Percentiles rank a stretch among this genome's conserved stretches.
Evolutionary conservation across 768 basidiomycete genomes (phyloP).

Genomic region (Tulasnella sp.): DNA sequence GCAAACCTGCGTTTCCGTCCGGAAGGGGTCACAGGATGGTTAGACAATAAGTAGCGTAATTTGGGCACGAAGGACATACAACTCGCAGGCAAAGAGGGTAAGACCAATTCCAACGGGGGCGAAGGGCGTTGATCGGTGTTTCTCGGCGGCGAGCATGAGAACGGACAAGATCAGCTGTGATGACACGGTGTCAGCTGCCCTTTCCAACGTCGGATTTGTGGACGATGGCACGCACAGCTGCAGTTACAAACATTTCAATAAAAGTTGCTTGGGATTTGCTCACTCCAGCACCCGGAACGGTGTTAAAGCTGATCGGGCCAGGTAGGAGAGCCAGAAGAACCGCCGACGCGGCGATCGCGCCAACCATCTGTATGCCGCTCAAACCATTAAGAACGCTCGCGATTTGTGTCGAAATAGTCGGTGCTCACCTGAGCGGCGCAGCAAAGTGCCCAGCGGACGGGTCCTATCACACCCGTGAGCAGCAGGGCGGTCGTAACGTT

Average conservation of each 20-base stretch:
- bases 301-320: slow-evolving; percentile 54
- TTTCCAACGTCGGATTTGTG: neutral
- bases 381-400: neutral
- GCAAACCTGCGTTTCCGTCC: slow-evolving; percentile 53
- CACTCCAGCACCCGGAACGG: slow-evolving; percentile 51
- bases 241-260: slow-evolving; percentile 73
- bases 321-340: slow-evolving; percentile 60
- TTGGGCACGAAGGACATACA: slow-evolving; percentile 48
- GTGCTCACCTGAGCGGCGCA: slow-evolving; percentile 55
- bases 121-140: slow-evolving; percentile 66
- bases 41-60: neutral
- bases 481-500: slow-evolving; percentile 63
- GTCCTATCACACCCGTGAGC: slow-evolving; percentile 58
- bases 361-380: slow-evolving; percentile 46
- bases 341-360: slow-evolving; percentile 62
- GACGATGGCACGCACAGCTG: slow-evolving; percentile 49
- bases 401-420: neutral
- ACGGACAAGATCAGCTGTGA: slow-evolving; percentile 51
- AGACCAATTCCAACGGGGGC: slow-evolving; percentile 72
- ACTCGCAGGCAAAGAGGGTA: slow-evolving; percentile 63
- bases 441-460: slow-evolving; percentile 61
- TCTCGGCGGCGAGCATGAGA: slow-evolving; percentile 75
- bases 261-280: slow-evolving; percentile 64
- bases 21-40: neutral
- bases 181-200: neutral